Evolutionary conservation across 768 basidiomycete genomes (phyloP).

Genomic region (Pulveroboletus sp.): DNA sequence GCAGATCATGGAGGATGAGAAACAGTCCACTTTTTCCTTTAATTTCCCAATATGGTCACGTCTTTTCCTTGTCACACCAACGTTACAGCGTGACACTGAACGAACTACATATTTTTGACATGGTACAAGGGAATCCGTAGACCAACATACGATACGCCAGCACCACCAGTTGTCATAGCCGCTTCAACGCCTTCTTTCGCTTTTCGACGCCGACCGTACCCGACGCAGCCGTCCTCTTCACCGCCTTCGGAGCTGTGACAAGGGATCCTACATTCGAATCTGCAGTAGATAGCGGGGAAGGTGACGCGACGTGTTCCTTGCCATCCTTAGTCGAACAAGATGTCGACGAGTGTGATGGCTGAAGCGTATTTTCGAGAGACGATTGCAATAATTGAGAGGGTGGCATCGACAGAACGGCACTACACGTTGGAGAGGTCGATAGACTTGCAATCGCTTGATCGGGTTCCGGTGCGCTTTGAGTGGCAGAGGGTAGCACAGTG

Average conservation of each 20-base stretch:
- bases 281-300: constrained; percentile 65
- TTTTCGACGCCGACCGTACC: constrained; percentile 64
- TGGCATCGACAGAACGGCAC: constrained; percentile 39
- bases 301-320: constrained; percentile 64
- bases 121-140: neutral
- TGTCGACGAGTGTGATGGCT: constrained; percentile 34
- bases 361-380: constrained; percentile 38
- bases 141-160: neutral
- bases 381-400: constrained; percentile 36
- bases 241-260: constrained; percentile 48
- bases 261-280: constrained; percentile 58
- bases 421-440: constrained; percentile 37
- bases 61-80: constrained; percentile 12
- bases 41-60: neutral
- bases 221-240: constrained; percentile 60
- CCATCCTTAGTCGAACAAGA: constrained; percentile 28
- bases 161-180: constrained; percentile 42
- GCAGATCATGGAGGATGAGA: constrained; percentile 16
- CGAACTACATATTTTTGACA: constrained; percentile 6
- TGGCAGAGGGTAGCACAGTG: constrained; percentile 10
- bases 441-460: constrained; percentile 36
- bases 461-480: constrained; percentile 21
- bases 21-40: neutral
- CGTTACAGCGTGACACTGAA: constrained; percentile 11
- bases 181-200: constrained; percentile 84